These are phyloP conservation scores for Stereocaulon alpinum DNA, from an alignment of 495 filamentous ascomycete species.

Conservation along the genomic window DNA sequence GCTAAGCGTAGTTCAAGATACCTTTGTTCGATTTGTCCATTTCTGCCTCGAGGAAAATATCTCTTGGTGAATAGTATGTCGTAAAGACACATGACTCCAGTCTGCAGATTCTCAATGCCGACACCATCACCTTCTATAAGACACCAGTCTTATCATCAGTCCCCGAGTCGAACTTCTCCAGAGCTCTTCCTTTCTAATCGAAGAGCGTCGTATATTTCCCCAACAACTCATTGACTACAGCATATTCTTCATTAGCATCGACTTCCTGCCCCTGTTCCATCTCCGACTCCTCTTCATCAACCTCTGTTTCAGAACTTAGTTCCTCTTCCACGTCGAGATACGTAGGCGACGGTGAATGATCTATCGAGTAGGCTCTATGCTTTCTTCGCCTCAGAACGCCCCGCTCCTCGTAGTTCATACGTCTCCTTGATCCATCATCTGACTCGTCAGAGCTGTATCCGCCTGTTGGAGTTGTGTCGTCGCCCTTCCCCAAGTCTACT, in stretches of 20 bases:
- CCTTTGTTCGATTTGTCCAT: background rate
- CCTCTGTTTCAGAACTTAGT: background rate
- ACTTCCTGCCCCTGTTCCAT: background rate
- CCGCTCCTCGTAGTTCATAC: too few species aligned
- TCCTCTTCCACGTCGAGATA: too few species aligned
- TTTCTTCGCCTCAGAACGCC: too few species aligned
- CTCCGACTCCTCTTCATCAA: background rate
- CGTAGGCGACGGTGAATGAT: too few species aligned
- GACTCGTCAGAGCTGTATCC: too few species aligned
- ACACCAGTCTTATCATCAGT: background rate
- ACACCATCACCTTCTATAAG: background rate
- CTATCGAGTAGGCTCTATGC: too few species aligned
- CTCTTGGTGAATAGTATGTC: background rate
- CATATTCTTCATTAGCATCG: background rate
- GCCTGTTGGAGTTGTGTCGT: too few species aligned
- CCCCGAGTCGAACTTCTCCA: too few species aligned
- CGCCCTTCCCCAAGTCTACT: too few species aligned
- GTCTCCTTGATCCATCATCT: too few species aligned
- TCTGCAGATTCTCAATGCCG: background rate
- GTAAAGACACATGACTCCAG: background rate
- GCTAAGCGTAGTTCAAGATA: background rate
- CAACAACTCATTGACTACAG: constrained; percentile 9
- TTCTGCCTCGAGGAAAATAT: background rate
- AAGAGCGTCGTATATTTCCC: constrained; percentile 10
- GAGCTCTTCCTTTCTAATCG: background rate